Conservation (phyloP, 441 rosid species). For the Breynia disticha region DNA sequence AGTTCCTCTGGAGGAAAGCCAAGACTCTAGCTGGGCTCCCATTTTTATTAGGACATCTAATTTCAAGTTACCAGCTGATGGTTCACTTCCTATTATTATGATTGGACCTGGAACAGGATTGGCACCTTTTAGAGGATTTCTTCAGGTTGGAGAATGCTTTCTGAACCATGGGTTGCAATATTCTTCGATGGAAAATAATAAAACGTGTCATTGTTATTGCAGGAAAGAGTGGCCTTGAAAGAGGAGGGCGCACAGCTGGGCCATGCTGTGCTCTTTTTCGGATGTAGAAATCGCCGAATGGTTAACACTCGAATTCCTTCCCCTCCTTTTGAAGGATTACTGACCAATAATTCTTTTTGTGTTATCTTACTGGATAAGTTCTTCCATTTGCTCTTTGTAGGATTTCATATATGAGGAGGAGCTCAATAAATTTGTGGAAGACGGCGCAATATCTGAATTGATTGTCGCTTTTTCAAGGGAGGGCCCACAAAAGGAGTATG, state of each 20-base stretch:
- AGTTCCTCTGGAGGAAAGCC: conserved; percentile 53
- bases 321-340: not conserved
- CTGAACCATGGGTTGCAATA: not conserved
- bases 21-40: conserved; percentile 66
- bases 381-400: conserved; percentile 23
- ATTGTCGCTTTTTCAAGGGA: conserved; percentile 86
- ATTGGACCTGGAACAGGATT: conserved; percentile 97
- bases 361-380: not conserved
- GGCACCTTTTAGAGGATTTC: conserved; percentile 97
- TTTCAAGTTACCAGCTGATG: conserved; percentile 77
- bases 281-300: conserved; percentile 84
- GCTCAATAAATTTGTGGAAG: conserved; percentile 50
- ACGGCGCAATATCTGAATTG: conserved; percentile 73
- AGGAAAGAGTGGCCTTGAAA: conserved; percentile 78
- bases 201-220: conserved; percentile 14
- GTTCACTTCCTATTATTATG: conserved; percentile 81
- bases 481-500: conserved; percentile 90
- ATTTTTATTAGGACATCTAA: conserved; percentile 78
- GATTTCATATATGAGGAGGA: conserved; percentile 94
- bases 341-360: not conserved
- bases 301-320: conserved; percentile 23
- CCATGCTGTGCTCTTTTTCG: conserved; percentile 69
- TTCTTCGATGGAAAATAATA: conserved; percentile 1
- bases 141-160: conserved; percentile 41
- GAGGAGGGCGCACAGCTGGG: conserved; percentile 78